These are phyloP conservation scores for Simplicillium sp. DNA, from an alignment of 2,329 filamentous ascomycete genomes.

Conservation along the genomic window DNA sequence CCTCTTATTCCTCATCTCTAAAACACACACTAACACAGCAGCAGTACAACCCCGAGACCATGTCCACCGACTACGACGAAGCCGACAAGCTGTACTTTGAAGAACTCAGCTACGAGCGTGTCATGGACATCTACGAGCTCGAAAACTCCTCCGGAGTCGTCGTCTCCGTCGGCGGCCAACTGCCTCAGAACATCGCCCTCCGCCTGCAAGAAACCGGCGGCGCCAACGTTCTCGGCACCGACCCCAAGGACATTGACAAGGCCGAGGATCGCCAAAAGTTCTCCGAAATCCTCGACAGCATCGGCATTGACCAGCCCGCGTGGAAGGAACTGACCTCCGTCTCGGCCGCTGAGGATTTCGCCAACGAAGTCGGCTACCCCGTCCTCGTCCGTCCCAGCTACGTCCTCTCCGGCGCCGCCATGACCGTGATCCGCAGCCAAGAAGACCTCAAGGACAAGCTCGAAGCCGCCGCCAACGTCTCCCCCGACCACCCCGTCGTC, in stretches of 20 bases:
- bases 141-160: conserved; percentile 80
- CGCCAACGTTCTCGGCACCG: conserved; percentile 84
- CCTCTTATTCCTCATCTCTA: background rate
- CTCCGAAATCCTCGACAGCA: conserved; percentile 92
- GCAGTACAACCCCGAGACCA: conserved; percentile 70
- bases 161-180: conserved; percentile 89
- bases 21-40: conserved; percentile 6
- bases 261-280: conserved; percentile 98
- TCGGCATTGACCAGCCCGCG: conserved; percentile 90
- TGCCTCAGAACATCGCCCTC: conserved; percentile 95
- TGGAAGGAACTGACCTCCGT: conserved; percentile 97
- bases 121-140: conserved; percentile 98
- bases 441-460: conserved; percentile 93
- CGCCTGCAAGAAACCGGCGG: conserved; percentile 85
- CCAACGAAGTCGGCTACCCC: conserved; percentile 77
- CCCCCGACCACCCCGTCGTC: conserved; percentile 93
- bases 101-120: conserved; percentile 90
- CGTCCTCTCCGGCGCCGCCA: conserved; percentile 93
- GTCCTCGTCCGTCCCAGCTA: conserved; percentile 93
- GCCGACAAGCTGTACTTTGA: conserved; percentile 95
- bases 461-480: conserved; percentile 79
- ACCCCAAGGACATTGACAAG: conserved; percentile 92
- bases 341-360: conserved; percentile 78
- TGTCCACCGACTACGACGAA: conserved; percentile 74
- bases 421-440: conserved; percentile 89